A percentile compares a stretch with the other conserved stretches of the same genome.
Evolutionary conservation across 1,284 basidiomycete genomes (phyloP).

Genomic region (Cryptococcus sp.): DNA sequence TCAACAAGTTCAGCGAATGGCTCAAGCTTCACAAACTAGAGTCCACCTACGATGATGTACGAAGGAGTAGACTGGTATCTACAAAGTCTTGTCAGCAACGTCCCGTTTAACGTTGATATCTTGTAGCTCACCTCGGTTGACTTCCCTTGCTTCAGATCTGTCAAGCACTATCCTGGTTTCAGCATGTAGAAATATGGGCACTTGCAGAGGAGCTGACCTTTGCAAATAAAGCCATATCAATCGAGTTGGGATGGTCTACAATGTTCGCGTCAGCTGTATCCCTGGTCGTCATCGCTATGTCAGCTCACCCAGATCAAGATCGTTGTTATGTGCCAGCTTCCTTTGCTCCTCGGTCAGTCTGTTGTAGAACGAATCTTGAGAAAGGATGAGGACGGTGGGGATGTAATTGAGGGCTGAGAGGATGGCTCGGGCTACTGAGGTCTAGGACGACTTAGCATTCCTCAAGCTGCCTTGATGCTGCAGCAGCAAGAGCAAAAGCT

Average conservation of each 20-base stretch:
- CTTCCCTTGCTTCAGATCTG: constrained; percentile 77
- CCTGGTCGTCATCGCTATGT: neutral
- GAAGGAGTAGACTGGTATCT: constrained; percentile 93
- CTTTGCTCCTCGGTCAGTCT: constrained; percentile 75
- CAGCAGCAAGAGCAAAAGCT: constrained; percentile 16
- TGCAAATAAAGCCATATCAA: constrained; percentile 86
- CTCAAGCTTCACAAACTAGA: too few species aligned
- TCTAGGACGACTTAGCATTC: constrained; percentile 59
- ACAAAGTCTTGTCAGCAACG: constrained; percentile 1
- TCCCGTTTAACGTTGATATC: too few species aligned
- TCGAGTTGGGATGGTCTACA: constrained; percentile 82
- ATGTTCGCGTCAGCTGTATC: neutral
- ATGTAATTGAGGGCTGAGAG: constrained; percentile 77
- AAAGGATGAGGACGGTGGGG: constrained; percentile 81
- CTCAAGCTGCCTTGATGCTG: too few species aligned
- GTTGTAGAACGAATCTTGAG: constrained; percentile 91
- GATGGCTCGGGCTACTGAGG: constrained; percentile 86
- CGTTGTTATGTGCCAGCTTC: constrained; percentile 75
- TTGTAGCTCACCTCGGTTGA: constrained; percentile 49
- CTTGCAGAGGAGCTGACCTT: constrained; percentile 55
- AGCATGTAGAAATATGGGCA: constrained; percentile 6
- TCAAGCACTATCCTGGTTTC: constrained; percentile 65
- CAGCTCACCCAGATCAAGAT: constrained; percentile 69
- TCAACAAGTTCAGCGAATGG: neutral
- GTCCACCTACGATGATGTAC: constrained; percentile 66